Evolutionary conservation across 345 rosid genomes (phyloP), one percentile per base, ranked within the genome.

Genomic region (Diplotaxis tenuifolia): DNA sequence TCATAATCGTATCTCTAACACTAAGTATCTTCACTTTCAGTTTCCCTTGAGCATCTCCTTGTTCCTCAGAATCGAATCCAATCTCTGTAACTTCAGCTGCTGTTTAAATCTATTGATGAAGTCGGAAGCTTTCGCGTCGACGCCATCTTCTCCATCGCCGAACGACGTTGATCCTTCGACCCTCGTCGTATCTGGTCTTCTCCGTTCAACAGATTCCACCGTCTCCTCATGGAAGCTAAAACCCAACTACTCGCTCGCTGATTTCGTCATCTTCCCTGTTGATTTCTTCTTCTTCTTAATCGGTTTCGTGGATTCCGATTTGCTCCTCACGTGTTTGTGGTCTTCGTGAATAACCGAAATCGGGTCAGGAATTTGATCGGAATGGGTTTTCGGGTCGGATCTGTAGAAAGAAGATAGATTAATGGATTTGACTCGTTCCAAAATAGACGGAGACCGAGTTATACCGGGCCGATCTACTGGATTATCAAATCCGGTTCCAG

Each of bases 401-500:
- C 75, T 82, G 73, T 81, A 77, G 23, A 73, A n/a, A 0, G 87
- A 62, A 18, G 80, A 61, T 55, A 84, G 67, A 50, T 87, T 78
- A 31, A 87, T 71, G 70, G 96, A 87, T 83, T 83, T 87, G 65
- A 90, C 84, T 3, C 91, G 85, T 42, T 83, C 83, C 27, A 88
- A 49, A 34, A 93, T 71, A 5, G 95, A 88, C 0, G 88, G 89
- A 50, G 65, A 20, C 29, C 40, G 28, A 25, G 28, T 25, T 25
- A 25, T 2, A 25, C 28, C 28, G 28, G 28, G 28, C 28, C 28
- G 28, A 5, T 25, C 28, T 25, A 25, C 4, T 25, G 28, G 28
- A 25, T 25, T 5, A 25, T 25, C 71, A 40, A 21, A 0, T 38
- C 38, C 31, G 14, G 65, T 47, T 57, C 47, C 60, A 9, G 8